Evolutionary conservation across 371 early-diverging fungal species (phyloP), one percentile per base, ranked within the genome.

Genomic region (Mortierella sp.): DNA sequence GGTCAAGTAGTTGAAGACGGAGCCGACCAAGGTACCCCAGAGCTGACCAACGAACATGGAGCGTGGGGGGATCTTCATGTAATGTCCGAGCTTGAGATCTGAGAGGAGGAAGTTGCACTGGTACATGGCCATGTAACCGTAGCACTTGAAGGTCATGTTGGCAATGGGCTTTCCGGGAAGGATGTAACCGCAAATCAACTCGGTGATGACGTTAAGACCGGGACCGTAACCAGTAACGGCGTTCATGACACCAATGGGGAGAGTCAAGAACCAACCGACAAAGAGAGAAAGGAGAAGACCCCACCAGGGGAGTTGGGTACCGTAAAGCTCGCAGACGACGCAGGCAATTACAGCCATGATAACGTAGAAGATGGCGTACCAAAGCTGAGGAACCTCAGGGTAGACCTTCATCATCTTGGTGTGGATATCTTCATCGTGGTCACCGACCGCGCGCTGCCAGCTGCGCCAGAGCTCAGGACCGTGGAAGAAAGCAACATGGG

Each of bases 171-270:
- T 82, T 21, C 94, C 94, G 19, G 93, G 94, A 44, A 90, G 82
- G 21, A 93, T 88, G 24, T 89, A 88, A n/a, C 94, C 94, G 4
- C 89, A 89, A 19, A 94, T 76, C 52, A 93, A 89, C 87, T 95
- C 95, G 21, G 95, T 90, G 72, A 96, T 89, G 19, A 95, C 92
- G 79, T 94, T 95, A 19, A 93, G 80, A 19, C 90, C 92, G 2
- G 91, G 80, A 45, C 84, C 86, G 70, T 77, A 83, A 42, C 88
- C 88, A 16, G 84, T 85, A 24, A 96, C 84, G 38, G 96, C 96
- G 71, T 89, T 89, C 75, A 95, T 93, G 65, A 95, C 94, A 84
- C 96, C 96, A 68, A 96, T 92, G 0, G 98, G 97, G 13, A 97
- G 84, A 16, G 95, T 90, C 76, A 96, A 92, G 74, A 93, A 76